Percentiles rank a stretch among this genome's conserved stretches.
Evolutionary conservation across 2,329 filamentous ascomycete genomes (phyloP).

Genomic region (Lizonia empirigonia): DNA sequence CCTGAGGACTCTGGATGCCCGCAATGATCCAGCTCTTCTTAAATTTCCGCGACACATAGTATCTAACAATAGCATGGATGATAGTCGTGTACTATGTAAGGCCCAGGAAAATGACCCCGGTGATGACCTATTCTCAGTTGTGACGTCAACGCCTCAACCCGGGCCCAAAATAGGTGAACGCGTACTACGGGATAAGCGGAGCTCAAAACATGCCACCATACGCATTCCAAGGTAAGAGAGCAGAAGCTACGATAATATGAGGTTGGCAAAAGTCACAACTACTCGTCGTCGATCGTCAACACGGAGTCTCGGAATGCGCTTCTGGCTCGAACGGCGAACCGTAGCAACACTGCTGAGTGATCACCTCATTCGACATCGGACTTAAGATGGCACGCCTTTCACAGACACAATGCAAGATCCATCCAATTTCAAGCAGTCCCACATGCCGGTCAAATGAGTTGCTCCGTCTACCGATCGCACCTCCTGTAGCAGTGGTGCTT

Average conservation of each 20-base stretch:
- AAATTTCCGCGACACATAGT: no score
- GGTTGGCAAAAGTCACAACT: not conserved
- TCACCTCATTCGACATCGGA: not conserved
- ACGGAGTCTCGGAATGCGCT: not conserved
- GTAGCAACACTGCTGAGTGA: not conserved
- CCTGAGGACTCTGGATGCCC: no score
- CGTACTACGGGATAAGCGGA: no score
- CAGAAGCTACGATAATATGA: not conserved
- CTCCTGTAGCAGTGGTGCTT: not conserved
- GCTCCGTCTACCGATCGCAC: not conserved
- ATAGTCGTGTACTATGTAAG: no score
- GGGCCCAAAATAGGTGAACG: no score
- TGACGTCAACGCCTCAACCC: no score
- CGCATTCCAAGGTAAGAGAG: not conserved
- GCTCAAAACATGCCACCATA: not conserved
- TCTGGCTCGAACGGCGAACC: not conserved
- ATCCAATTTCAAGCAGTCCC: not conserved
- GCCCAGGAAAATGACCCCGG: no score
- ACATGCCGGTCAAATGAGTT: not conserved
- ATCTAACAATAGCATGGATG: no score
- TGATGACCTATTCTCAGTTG: no score
- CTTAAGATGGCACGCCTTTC: not conserved
- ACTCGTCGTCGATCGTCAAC: not conserved
- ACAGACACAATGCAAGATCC: not conserved
- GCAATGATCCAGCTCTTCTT: no score